Base-by-base conservation (phyloP, 441 rosid genomes). In the Pelargonium citronellum region DNA sequence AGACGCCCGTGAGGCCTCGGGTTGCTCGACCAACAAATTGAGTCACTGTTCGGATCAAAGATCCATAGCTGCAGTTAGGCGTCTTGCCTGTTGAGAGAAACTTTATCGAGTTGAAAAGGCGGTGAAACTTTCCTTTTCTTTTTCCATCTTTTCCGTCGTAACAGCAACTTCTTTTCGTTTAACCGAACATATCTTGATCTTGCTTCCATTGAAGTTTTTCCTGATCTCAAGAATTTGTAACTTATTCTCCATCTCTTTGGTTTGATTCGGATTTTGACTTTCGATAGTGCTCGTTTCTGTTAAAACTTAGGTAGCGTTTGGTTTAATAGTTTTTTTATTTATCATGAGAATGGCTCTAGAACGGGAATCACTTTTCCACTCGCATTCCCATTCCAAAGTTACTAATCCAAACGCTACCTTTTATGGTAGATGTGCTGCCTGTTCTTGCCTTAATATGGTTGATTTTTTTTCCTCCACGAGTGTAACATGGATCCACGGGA, bases 141-240 rank as follows among this genome's bases (percentile, higher is more conserved):
- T 3, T 30, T 30, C 37, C 37, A 30, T 30, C 3, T 30, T 2
- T 30, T 30, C 37, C 37, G 37, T 30, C 37, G 4, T 30, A 30
- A 30, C 53, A 13, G 13, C 9, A 8, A 47, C 11, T 8, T 13
- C 5, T 8, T 8, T 8, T 8, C n/a, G 1, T 47, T 9, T 1
- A 13, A 47, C 53, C n/a, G 53, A 47, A 47, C 53, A 47, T 8
- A 47, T 47, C 53, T 9, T 47, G 53, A 47, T 13, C 53, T 13
- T 47, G 53, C n/a, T 47, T 47, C 53, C n/a, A 47, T 47, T 47
- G 53, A 47, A 47, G 53, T 47, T 47, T 47, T 47, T 47, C 53
- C 2, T 13, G 53, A 47, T 47, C 53, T 47, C n/a, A 1, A 13
- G n/a, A 13, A 47, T 8, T 47, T 13, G 11, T 47, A 8, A 9